These are phyloP conservation scores for Linum trigynum DNA, from an alignment of 345 rosid genomes.

Conservation along the genomic window DNA sequence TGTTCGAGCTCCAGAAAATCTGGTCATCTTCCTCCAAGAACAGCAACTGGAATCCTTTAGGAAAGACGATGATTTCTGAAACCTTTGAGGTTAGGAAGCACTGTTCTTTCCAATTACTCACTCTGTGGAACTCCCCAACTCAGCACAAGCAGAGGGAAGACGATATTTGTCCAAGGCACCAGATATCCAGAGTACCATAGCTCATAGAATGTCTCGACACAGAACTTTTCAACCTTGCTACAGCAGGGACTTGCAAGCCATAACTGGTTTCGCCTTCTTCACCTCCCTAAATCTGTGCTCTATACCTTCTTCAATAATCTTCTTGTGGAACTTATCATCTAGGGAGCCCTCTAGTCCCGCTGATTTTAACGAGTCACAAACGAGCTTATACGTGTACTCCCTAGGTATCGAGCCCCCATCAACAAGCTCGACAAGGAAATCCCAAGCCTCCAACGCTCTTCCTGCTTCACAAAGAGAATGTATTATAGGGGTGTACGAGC, in stretches of 20 bases:
- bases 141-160: no score
- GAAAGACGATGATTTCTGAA: no score
- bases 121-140: no score
- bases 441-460: constrained; percentile 44
- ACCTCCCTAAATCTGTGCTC: constrained; percentile 40
- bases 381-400: constrained; percentile 68
- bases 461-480: constrained; percentile 70
- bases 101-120: no score
- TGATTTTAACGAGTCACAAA: constrained; percentile 42
- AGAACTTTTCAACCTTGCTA: neutral
- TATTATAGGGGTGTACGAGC: constrained; percentile 70
- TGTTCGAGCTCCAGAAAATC: no score
- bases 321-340: constrained; percentile 34
- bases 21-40: no score
- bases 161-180: no score
- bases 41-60: no score
- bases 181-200: no score
- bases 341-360: constrained; percentile 26
- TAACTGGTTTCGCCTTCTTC: constrained; percentile 52
- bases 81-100: no score
- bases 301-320: constrained; percentile 36
- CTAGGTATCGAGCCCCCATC: constrained; percentile 64
- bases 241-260: constrained; percentile 19
- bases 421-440: constrained; percentile 60
- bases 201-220: no score